Percentiles rank a stretch among this genome's conserved stretches.
phyloP scores from a whole-genome alignment of 805 yeast species.

The Cyberlindnera subsufficiens region DNA sequence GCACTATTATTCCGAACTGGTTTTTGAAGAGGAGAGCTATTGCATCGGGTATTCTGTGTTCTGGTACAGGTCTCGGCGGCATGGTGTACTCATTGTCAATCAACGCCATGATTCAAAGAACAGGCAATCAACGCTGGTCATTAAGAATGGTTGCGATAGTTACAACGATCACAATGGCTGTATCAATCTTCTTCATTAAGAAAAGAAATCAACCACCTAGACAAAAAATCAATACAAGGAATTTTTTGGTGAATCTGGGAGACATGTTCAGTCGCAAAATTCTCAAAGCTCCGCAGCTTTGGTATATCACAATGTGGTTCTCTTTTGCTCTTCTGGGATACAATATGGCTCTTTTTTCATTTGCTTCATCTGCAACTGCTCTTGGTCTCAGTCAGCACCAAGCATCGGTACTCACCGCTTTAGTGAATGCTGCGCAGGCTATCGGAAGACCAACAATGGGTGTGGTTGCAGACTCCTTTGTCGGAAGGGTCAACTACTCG shows the following conservation, averaged over 20 bases:
- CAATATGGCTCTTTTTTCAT: constrained; percentile 37
- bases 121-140: constrained; percentile 43
- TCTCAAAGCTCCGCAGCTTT: constrained; percentile 25
- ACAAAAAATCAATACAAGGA: constrained; percentile 3
- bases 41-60: constrained; percentile 40
- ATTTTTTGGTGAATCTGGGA: constrained; percentile 16
- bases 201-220: constrained; percentile 23
- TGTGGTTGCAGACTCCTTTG: constrained; percentile 33
- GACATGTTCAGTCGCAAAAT: constrained; percentile 30
- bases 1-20: constrained; percentile 63
- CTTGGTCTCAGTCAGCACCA: constrained; percentile 41
- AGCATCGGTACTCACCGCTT: constrained; percentile 40
- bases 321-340: constrained; percentile 34
- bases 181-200: constrained; percentile 35
- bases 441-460: constrained; percentile 48
- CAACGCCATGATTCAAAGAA: constrained; percentile 35
- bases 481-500: constrained; percentile 42
- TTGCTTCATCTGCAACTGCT: constrained; percentile 40
- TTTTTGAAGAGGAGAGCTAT: constrained; percentile 56
- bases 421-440: constrained; percentile 41
- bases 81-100: constrained; percentile 36
- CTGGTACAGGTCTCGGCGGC: constrained; percentile 54
- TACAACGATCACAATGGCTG: constrained; percentile 27
- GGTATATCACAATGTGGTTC: constrained; percentile 32
- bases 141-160: constrained; percentile 40